Percentiles rank a stretch among this genome's conserved stretches.
Conservation (phyloP, 805 yeast genomes). For the Zygotorulaspora danielsina region DNA sequence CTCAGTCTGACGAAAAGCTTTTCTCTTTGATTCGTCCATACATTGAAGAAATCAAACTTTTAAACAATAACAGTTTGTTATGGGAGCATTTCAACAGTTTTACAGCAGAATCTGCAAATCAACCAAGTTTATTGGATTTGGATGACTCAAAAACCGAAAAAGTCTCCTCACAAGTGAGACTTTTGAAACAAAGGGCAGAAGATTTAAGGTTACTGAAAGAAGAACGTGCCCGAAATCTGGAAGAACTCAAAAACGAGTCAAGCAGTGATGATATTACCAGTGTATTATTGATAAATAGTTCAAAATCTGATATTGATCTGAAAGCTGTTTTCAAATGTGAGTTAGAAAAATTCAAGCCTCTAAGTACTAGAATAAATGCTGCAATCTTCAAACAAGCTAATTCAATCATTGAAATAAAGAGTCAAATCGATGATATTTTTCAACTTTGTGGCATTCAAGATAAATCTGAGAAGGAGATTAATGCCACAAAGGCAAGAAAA, state of each 20-base stretch:
- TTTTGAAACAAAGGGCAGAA: slow-evolving; percentile 53
- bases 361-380: slow-evolving; percentile 59
- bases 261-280: slow-evolving; percentile 84
- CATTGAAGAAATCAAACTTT: slow-evolving; percentile 40
- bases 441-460: slow-evolving; percentile 44
- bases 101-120: slow-evolving; percentile 11
- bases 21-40: slow-evolving; percentile 44
- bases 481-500: slow-evolving; percentile 33
- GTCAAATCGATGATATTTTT: slow-evolving; percentile 44
- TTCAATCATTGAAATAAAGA: slow-evolving; percentile 45
- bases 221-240: slow-evolving; percentile 58
- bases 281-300: slow-evolving; percentile 60
- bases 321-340: slow-evolving; percentile 63
- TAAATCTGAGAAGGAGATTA: slow-evolving; percentile 38
- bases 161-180: slow-evolving; percentile 40
- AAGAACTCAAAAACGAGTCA: slow-evolving; percentile 62
- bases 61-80: slow-evolving; percentile 44
- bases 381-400: slow-evolving; percentile 62
- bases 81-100: slow-evolving; percentile 36
- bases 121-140: slow-evolving; percentile 58
- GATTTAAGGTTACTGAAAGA: slow-evolving; percentile 58
- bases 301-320: slow-evolving; percentile 53
- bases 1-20: slow-evolving; percentile 53
- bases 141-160: slow-evolving; percentile 45
- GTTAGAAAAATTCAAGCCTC: slow-evolving; percentile 68